Evolutionary conservation across 768 basidiomycete genomes (phyloP).

Genomic region (Lyophyllum semitale): DNA sequence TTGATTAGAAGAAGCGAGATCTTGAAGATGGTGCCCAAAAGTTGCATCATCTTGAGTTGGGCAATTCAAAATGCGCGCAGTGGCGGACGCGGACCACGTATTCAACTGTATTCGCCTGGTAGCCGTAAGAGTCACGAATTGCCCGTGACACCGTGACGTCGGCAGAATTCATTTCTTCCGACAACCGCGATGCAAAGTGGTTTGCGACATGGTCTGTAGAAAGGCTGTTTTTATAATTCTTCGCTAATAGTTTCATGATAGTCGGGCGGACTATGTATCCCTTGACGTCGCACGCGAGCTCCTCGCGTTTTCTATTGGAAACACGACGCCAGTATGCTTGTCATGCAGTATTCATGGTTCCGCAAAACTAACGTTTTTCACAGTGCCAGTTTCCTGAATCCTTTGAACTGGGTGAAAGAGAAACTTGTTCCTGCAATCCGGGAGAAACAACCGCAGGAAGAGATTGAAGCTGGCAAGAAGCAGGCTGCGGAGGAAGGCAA

Average conservation of each 20-base stretch:
- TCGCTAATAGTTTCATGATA: conserved; percentile 1
- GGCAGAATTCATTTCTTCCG: conserved; percentile 11
- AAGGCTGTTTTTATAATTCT: conserved; percentile 13
- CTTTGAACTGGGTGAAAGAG: conserved; percentile 65
- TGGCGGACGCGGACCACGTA: conserved; percentile 15
- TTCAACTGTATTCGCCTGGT: too few relatives aligned
- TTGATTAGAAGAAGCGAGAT: conserved; percentile 88
- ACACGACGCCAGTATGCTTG: conserved; percentile 46
- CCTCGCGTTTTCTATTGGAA: conserved; percentile 32
- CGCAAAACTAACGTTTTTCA: neutral
- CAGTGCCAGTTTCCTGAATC: conserved; percentile 54
- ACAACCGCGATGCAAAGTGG: conserved; percentile 18
- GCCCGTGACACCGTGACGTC: conserved; percentile 13
- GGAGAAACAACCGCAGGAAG: conserved; percentile 45
- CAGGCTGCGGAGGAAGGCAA: conserved; percentile 46
- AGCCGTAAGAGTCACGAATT: conserved; percentile 7
- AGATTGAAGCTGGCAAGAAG: conserved; percentile 46
- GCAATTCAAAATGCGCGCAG: conserved; percentile 10
- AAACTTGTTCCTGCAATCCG: conserved; percentile 52
- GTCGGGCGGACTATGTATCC: conserved; percentile 10
- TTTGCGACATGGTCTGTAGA: conserved; percentile 25
- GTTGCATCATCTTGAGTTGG: conserved; percentile 40
- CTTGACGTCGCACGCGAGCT: conserved; percentile 8
- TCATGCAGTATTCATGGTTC: neutral
- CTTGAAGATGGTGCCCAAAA: conserved; percentile 79